These are phyloP conservation scores for Prunus dulcis DNA, from an alignment of 306 rosid genomes.

Conservation along the genomic window DNA sequence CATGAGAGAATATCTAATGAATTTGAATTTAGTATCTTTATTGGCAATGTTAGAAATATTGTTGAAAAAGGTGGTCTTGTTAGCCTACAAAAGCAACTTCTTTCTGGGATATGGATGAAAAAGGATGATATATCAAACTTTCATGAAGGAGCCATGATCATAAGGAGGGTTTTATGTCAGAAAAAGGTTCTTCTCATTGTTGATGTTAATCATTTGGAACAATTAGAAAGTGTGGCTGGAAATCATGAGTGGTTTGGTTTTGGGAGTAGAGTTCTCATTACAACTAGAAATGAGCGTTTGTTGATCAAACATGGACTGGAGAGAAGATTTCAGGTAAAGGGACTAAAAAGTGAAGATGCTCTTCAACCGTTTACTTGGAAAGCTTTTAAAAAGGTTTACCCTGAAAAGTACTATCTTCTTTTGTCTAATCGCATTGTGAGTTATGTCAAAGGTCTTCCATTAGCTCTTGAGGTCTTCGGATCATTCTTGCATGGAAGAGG, in stretches of 20 bases:
- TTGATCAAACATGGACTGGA: not conserved
- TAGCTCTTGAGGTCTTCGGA: constrained; percentile 16
- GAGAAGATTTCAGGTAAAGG: not conserved
- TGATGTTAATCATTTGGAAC: not conserved
- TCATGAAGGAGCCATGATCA: not conserved
- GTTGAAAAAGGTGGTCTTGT: not conserved
- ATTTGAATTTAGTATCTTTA: not conserved
- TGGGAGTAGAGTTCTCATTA: not conserved
- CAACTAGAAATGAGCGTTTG: not conserved
- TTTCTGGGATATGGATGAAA: not conserved
- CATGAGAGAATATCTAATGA: not conserved
- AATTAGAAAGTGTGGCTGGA: not conserved
- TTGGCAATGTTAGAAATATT: not conserved
- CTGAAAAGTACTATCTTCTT: not conserved
- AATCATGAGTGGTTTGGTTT: not conserved
- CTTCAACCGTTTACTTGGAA: not conserved
- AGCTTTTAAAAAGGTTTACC: too few relatives aligned
- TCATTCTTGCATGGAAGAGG: constrained; percentile 6
- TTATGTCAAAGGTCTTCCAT: constrained; percentile 15
- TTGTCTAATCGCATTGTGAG: not conserved
- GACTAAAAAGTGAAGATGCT: not conserved
- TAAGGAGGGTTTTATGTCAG: not conserved
- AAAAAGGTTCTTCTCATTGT: not conserved
- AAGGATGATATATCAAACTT: not conserved
- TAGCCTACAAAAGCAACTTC: not conserved